Conservation (phyloP, 2,329 filamentous ascomycete species). For the Fonsecaea monophora region DNA sequence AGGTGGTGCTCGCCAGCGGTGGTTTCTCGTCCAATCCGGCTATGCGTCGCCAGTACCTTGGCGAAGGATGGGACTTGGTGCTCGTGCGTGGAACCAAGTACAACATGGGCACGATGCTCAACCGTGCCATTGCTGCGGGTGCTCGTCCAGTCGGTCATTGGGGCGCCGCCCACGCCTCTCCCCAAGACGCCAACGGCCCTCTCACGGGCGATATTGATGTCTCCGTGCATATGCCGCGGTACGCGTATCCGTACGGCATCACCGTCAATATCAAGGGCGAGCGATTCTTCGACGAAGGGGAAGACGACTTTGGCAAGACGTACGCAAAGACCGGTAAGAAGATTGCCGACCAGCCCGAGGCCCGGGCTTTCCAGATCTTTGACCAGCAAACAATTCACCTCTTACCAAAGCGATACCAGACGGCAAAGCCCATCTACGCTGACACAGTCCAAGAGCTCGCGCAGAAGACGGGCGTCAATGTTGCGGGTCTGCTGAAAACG, state of each 20-base stretch:
- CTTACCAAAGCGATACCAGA: constrained; percentile 68
- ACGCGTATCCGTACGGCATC: constrained; percentile 69
- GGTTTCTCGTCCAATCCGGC: constrained; percentile 68
- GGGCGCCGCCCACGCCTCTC: constrained; percentile 68
- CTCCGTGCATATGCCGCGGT: constrained; percentile 72
- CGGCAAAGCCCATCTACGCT: constrained; percentile 60
- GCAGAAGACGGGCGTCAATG: constrained; percentile 51
- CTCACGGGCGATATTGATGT: constrained; percentile 62
- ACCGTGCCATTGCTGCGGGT: constrained; percentile 55
- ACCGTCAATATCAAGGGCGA: constrained; percentile 66
- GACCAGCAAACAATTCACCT: constrained; percentile 60
- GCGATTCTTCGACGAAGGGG: constrained; percentile 70
- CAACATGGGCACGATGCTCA: constrained; percentile 67
- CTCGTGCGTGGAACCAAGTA: constrained; percentile 68
- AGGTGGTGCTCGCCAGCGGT: constrained; percentile 63
- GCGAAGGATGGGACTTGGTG: constrained; percentile 68
- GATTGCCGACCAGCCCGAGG: constrained; percentile 65
- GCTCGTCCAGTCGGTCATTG: constrained; percentile 65
- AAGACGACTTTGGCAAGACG: constrained; percentile 69
- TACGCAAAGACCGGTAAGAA: constrained; percentile 70
- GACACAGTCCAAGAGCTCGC: constrained; percentile 63
- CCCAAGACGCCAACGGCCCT: constrained; percentile 69
- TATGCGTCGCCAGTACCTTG: constrained; percentile 62
- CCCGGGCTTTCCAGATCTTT: constrained; percentile 69
- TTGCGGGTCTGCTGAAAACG: constrained; percentile 49